Evolutionary conservation across 1,139 yeast genomes (phyloP), one percentile per base, ranked within the genome.

Genomic region (Petasospora rhodanensis): DNA sequence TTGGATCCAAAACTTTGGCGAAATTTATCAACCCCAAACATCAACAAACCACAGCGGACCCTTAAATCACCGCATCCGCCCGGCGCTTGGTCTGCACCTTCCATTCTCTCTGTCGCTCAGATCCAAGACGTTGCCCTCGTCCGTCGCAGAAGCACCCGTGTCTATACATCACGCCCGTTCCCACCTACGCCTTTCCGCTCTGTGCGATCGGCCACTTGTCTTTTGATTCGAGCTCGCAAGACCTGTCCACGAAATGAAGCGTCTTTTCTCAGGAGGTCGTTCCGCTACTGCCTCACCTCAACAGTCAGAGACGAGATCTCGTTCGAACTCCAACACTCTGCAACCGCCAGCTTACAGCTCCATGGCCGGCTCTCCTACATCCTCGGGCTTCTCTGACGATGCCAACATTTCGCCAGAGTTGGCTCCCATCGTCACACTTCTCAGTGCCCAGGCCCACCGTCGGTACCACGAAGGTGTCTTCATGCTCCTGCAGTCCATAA

Each of bases 391-490:
- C 23, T 20, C 29, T 5, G 26, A 34, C 18, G 41, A 38, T 15
- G 41, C 40, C 9, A 37, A 25, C 12, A 42, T 49, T 28, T 60
- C 69, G n/a, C 89, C 89, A 0, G 93, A 81, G 54, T 58, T 82
- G 31, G 70, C 82, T 4, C 94, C 94, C 1, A 79, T 82, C 7
- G 82, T 81, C 26, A 79, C 91, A 0, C 61, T 82, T 19, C 58
- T 82, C 18, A 71, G 84, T 18, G 82, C 87, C 1, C 93, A 82
- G 49, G 59, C 76, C 1, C 86, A 80, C 53, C 68, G 94, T 38
- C 69, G 86, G 28, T 82, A 82, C 55, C 67, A 70, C 42, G 93
- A 81, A 51, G 91, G 91, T 33, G 73, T 79, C 4, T 76, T 82
- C 49, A 75, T 81, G 81, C 60, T 82, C 12, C 64, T 81, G 43